Conservation (phyloP, 2,329 filamentous ascomycete species). For the Aspergillus sojae region DNA sequence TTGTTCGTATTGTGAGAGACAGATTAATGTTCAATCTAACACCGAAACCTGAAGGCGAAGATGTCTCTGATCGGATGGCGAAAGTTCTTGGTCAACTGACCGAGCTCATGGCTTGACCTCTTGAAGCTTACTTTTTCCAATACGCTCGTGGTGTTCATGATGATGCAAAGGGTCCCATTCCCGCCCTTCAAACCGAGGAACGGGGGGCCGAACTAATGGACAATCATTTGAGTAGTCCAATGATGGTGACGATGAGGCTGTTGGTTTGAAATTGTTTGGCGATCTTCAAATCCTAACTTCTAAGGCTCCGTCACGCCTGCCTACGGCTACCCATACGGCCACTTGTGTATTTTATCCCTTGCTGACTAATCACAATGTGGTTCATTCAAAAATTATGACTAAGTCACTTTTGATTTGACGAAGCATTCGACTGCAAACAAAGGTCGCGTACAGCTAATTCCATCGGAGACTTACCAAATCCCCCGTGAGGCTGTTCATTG, state of each 20-base stretch:
- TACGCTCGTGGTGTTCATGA: constrained; percentile 20
- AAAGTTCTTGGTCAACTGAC: background rate
- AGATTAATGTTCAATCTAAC: constrained; percentile 10
- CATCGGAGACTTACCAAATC: background rate
- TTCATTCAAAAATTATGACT: constrained; percentile 7
- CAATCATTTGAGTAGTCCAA: background rate
- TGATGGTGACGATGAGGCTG: background rate
- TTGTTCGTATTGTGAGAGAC: constrained; percentile 12
- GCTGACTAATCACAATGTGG: background rate
- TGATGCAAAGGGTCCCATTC: constrained; percentile 21
- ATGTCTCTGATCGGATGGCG: constrained; percentile 2
- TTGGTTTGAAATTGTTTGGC: constrained; percentile 5
- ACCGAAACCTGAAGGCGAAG: background rate
- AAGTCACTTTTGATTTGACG: background rate
- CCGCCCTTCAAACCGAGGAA: constrained; percentile 18
- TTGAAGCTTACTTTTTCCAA: background rate
- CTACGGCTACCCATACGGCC: background rate
- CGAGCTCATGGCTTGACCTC: background rate
- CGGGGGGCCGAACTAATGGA: constrained; percentile 9
- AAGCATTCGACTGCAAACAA: constrained; percentile 10
- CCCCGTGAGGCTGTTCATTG: background rate
- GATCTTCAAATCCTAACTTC: background rate
- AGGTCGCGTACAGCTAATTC: background rate
- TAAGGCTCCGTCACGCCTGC: background rate
- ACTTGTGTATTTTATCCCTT: background rate